phyloP scores from a whole-genome alignment of 495 filamentous ascomycete genomes.

The Neurospora intermedia region DNA sequence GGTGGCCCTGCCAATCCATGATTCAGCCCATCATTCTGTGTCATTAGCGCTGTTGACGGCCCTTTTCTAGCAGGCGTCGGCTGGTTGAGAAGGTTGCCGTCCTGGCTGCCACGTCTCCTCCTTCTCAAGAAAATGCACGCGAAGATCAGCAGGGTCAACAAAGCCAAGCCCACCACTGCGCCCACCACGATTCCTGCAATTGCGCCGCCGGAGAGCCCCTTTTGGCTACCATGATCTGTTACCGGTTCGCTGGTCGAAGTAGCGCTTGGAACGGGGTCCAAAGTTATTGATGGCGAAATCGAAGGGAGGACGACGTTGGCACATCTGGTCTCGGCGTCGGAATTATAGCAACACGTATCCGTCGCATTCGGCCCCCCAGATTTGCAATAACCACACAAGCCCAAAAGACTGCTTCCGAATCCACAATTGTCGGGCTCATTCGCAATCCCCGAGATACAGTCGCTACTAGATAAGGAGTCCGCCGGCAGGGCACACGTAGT shows the following conservation, averaged over 20 bases:
- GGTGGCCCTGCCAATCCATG: constrained; percentile 64
- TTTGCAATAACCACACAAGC: constrained; percentile 79
- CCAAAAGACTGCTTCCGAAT: constrained; percentile 66
- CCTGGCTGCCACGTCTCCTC: constrained; percentile 47
- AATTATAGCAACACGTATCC: constrained; percentile 86
- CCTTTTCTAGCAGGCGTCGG: constrained; percentile 65
- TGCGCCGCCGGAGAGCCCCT: constrained; percentile 62
- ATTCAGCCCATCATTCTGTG: constrained; percentile 28
- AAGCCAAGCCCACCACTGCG: constrained; percentile 56
- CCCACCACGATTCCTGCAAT: constrained; percentile 91
- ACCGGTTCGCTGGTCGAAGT: constrained; percentile 35
- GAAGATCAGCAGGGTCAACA: constrained; percentile 52
- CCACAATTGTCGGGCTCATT: constrained; percentile 91
- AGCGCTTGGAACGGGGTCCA: constrained; percentile 40
- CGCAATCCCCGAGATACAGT: constrained; percentile 61
- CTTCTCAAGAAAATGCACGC: constrained; percentile 49
- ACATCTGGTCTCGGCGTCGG: constrained; percentile 63
- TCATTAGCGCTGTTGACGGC: constrained; percentile 22
- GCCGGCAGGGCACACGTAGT: constrained; percentile 76
- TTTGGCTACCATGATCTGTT: constrained; percentile 18
- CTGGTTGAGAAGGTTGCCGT: constrained; percentile 69
- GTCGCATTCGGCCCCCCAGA: constrained; percentile 77
- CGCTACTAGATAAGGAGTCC: constrained; percentile 55
- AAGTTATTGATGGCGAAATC: constrained; percentile 57
- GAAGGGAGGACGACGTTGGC: constrained; percentile 62